Percentiles rank a stretch among this genome's conserved stretches.
These are phyloP conservation scores for Schoenoplectus tabernaemontani DNA, from an alignment of 202 grass and related monocot genomes.

Conservation along the genomic window DNA sequence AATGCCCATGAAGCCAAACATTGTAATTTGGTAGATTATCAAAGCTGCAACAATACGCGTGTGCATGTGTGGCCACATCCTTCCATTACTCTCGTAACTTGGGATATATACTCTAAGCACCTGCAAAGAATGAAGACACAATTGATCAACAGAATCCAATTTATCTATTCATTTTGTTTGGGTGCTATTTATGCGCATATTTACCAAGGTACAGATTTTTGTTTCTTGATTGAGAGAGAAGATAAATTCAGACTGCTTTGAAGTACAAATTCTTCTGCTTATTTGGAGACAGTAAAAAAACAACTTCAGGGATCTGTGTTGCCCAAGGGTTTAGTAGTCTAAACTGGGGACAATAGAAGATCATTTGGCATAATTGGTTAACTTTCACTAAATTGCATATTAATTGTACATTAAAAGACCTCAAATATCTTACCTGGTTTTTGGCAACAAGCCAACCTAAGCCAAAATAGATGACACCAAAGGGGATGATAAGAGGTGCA, in stretches of 20 bases:
- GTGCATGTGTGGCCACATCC: constrained; percentile 98
- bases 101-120: constrained; percentile 64
- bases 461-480: constrained; percentile 70
- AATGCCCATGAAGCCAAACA: constrained; percentile 49
- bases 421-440: constrained; percentile 62
- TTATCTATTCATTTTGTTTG: background rate
- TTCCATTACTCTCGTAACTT: constrained; percentile 65
- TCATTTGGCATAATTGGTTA: background rate
- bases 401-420: background rate
- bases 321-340: background rate
- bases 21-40: constrained; percentile 69
- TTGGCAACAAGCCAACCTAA: constrained; percentile 76
- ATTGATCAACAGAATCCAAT: background rate
- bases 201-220: background rate
- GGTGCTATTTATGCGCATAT: background rate
- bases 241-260: background rate
- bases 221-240: background rate
- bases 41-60: constrained; percentile 51
- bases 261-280: background rate
- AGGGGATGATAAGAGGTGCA: constrained; percentile 74
- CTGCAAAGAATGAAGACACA: constrained; percentile 18
- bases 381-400: background rate
- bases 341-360: background rate
- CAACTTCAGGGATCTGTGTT: background rate
- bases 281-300: background rate